phyloP scores from a whole-genome alignment of 2,329 filamentous ascomycete species.

The Botrytis elliptica region DNA sequence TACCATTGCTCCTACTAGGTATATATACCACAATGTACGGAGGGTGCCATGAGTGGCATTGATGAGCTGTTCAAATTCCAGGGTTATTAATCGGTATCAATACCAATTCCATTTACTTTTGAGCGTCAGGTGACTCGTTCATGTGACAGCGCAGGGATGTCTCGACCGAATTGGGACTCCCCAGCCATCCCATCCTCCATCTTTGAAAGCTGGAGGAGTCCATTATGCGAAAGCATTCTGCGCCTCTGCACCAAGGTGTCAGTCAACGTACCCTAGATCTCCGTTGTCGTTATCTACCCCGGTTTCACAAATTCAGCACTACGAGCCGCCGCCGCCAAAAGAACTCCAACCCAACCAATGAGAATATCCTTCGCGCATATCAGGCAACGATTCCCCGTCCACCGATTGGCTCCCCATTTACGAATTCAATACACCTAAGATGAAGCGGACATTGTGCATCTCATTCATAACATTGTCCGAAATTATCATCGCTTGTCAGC shows the following conservation, averaged over 20 bases:
- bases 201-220: neutral
- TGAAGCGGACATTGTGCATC: neutral
- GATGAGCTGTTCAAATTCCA: neutral
- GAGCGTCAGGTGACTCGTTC: neutral
- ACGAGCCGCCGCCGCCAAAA: neutral
- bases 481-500: neutral
- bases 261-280: neutral
- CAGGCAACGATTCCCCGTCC: neutral
- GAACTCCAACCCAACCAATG: neutral
- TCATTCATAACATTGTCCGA: neutral
- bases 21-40: neutral
- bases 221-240: neutral
- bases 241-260: neutral
- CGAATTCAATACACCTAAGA: neutral
- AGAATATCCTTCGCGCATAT: neutral
- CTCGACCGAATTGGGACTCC: neutral
- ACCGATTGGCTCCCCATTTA: neutral
- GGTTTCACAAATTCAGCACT: neutral
- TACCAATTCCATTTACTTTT: neutral
- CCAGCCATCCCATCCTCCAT: neutral
- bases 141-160: neutral
- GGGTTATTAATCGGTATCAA: neutral
- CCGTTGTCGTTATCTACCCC: neutral
- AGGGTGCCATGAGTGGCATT: neutral
- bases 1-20: neutral